These are phyloP conservation scores for Prillingera fragicola DNA, from an alignment of 1,284 basidiomycete species.

Conservation along the genomic window DNA sequence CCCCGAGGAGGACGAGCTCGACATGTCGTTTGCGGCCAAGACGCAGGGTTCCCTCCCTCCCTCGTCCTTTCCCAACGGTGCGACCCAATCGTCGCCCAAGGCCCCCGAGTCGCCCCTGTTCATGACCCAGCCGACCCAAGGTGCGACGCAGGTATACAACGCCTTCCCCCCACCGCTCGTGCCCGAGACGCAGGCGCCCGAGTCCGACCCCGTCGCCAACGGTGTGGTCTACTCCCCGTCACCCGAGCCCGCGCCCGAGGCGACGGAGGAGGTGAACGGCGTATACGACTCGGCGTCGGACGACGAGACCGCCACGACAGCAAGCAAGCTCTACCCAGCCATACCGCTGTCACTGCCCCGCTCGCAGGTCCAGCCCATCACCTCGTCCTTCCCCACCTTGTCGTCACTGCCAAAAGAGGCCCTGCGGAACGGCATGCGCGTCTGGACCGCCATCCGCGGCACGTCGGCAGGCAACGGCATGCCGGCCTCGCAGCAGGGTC, in stretches of 20 bases:
- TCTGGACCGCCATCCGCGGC: background rate
- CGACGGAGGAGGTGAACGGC: conserved; percentile 2
- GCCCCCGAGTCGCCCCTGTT: conserved; percentile 20
- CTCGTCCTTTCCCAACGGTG: background rate
- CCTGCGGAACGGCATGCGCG: conserved; percentile 6
- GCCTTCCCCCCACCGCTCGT: conserved; percentile 18
- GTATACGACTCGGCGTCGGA: conserved; percentile 1
- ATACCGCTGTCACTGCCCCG: background rate
- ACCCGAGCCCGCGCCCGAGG: background rate
- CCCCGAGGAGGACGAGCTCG: conserved; percentile 4
- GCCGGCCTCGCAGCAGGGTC: too few species aligned
- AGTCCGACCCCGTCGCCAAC: conserved; percentile 4
- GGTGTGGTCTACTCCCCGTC: background rate
- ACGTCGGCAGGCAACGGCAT: background rate
- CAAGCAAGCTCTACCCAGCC: background rate
- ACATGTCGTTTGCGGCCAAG: background rate
- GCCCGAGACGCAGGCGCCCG: conserved; percentile 16
- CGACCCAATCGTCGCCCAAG: conserved; percentile 18
- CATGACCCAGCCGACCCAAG: conserved; percentile 27
- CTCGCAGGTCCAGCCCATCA: background rate
- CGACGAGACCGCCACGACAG: conserved; percentile 5
- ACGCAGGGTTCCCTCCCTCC: background rate
- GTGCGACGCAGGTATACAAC: conserved; percentile 27
- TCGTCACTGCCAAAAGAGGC: conserved; percentile 10
- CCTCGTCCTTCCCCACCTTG: conserved; percentile 15